Evolutionary conservation across 1,284 basidiomycete species (phyloP).

Genomic region (Porodaedalea pini): DNA sequence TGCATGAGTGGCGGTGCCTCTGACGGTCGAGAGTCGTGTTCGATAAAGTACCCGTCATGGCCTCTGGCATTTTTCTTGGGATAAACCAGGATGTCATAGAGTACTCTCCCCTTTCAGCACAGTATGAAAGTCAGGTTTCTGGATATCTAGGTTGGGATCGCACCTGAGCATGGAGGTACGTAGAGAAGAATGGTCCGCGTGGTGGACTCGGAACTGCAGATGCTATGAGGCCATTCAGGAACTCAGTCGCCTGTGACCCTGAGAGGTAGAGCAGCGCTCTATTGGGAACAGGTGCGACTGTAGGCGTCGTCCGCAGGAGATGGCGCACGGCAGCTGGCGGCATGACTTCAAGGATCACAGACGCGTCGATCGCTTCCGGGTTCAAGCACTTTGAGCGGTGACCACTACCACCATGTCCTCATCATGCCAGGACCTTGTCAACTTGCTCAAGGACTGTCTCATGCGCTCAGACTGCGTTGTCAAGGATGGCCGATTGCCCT

Average conservation of each 20-base stretch:
- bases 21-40: slow-evolving; percentile 61
- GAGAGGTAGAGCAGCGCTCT: slow-evolving; percentile 71
- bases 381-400: neutral
- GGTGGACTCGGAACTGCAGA: slow-evolving; percentile 51
- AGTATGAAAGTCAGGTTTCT: slow-evolving; percentile 14
- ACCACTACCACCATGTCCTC: slow-evolving; percentile 55
- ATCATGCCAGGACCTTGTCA: slow-evolving; percentile 70
- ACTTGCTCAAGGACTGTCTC: slow-evolving; percentile 75
- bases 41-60: slow-evolving; percentile 63
- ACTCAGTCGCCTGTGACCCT: slow-evolving; percentile 80
- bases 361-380: neutral
- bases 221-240: slow-evolving; percentile 85
- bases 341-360: slow-evolving; percentile 25
- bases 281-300: slow-evolving; percentile 57
- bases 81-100: slow-evolving; percentile 88
- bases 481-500: slow-evolving; percentile 67
- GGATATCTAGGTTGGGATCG: slow-evolving; percentile 17
- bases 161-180: slow-evolving; percentile 86
- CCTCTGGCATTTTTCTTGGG: slow-evolving; percentile 48
- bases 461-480: slow-evolving; percentile 80
- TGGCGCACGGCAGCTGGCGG: slow-evolving; percentile 39
- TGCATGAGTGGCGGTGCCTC: slow-evolving; percentile 58
- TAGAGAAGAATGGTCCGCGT: slow-evolving; percentile 65
- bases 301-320: slow-evolving; percentile 50
- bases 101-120: slow-evolving; percentile 72